Conservation (phyloP, 345 rosid genomes). For the Mangifera indica region DNA sequence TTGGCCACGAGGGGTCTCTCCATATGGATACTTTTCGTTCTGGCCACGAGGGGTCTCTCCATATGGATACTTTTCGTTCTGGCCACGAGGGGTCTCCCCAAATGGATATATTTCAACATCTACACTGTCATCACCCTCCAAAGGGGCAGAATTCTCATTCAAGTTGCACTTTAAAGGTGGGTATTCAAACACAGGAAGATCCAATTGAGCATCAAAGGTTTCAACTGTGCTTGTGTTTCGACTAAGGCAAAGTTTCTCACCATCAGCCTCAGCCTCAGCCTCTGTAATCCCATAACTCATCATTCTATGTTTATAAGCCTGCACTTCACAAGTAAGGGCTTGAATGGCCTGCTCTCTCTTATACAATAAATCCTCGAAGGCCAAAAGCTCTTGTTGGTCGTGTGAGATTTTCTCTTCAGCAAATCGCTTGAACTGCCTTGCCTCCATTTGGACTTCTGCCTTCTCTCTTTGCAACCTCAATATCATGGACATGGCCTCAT, state of each 20-base stretch:
- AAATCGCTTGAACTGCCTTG: slow-evolving; percentile 84
- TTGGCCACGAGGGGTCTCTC: slow-evolving; percentile 49
- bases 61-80: too few species aligned
- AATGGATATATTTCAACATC: too few species aligned
- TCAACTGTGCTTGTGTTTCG: slow-evolving; percentile 47
- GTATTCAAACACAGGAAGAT: slow-evolving; percentile 55
- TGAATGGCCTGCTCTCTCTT: slow-evolving; percentile 89
- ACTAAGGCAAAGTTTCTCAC: slow-evolving; percentile 42
- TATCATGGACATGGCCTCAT: slow-evolving; percentile 98
- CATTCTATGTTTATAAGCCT: slow-evolving; percentile 94
- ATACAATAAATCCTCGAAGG: slow-evolving; percentile 75
- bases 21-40: slow-evolving; percentile 63
- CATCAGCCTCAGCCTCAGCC: slow-evolving; percentile 67
- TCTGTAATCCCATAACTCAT: slow-evolving; percentile 88
- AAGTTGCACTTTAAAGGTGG: slow-evolving; percentile 77
- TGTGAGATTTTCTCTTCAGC: slow-evolving; percentile 90
- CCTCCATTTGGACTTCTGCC: slow-evolving; percentile 92
- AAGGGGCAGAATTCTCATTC: slow-evolving; percentile 50
- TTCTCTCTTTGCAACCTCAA: slow-evolving; percentile 93
- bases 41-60: too few species aligned
- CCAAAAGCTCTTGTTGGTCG: slow-evolving; percentile 77
- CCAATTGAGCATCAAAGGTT: slow-evolving; percentile 43
- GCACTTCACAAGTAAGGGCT: slow-evolving; percentile 74
- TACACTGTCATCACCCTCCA: slow-evolving; percentile 60
- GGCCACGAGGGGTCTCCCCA: too few species aligned